Percentiles rank a stretch among this genome's conserved stretches.
phyloP scores from a whole-genome alignment of 2,329 filamentous ascomycete genomes.

The Hypoxylon sp. region DNA sequence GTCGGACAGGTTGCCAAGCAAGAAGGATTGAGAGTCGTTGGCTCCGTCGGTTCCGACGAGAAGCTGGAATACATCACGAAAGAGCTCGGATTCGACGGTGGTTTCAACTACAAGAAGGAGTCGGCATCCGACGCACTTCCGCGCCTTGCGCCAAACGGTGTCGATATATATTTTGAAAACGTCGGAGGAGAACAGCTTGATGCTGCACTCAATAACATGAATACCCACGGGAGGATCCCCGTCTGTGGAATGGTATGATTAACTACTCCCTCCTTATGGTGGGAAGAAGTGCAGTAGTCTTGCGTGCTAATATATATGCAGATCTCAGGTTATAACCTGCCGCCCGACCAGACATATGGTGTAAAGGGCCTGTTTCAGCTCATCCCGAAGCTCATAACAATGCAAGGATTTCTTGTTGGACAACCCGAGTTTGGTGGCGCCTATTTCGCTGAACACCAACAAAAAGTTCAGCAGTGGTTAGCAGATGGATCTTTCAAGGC shows the following conservation, averaged over 20 bases:
- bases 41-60: conserved; percentile 80
- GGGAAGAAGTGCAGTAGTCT: not conserved
- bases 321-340: conserved; percentile 81
- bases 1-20: conserved; percentile 83
- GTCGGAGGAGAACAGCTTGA: conserved; percentile 82
- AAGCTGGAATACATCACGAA: conserved; percentile 79
- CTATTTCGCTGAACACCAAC: conserved; percentile 78
- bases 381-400: conserved; percentile 77
- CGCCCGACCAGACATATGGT: conserved; percentile 68
- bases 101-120: conserved; percentile 87
- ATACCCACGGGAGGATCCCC: conserved; percentile 73
- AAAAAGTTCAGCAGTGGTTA: conserved; percentile 82
- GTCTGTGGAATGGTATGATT: conserved; percentile 60
- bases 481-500: conserved; percentile 80
- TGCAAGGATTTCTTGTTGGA: conserved; percentile 82
- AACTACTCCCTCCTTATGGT: not conserved
- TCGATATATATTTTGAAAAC: conserved; percentile 88
- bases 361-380: conserved; percentile 75
- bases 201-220: conserved; percentile 69
- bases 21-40: conserved; percentile 79
- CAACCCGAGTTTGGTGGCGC: conserved; percentile 75
- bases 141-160: conserved; percentile 76
- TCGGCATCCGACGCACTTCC: conserved; percentile 72
- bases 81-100: conserved; percentile 77
- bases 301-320: conserved; percentile 49